phyloP scores from a whole-genome alignment of 2,329 filamentous ascomycete species.

The Penicillium crustosum region DNA sequence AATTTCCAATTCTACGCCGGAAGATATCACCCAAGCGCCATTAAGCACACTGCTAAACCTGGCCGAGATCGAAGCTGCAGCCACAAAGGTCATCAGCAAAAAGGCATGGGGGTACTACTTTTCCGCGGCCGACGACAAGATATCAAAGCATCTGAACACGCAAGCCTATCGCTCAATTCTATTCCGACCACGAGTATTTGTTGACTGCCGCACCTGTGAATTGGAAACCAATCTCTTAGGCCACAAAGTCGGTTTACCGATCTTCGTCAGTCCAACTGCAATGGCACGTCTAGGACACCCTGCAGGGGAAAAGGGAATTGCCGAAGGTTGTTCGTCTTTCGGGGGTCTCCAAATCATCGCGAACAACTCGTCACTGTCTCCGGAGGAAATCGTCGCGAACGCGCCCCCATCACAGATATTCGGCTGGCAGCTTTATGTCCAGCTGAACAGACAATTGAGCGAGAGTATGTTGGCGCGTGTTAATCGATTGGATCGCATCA shows the following conservation, averaged over 20 bases:
- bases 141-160: constrained; percentile 78
- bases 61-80: constrained; percentile 81
- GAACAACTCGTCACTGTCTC: not conserved
- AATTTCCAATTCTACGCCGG: constrained; percentile 28
- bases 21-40: constrained; percentile 45
- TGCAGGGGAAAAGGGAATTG: constrained; percentile 81
- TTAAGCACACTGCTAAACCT: constrained; percentile 76
- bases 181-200: constrained; percentile 80
- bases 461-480: not conserved
- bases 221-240: constrained; percentile 73
- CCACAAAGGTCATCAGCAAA: constrained; percentile 73
- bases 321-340: constrained; percentile 71
- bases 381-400: not conserved
- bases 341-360: constrained; percentile 79
- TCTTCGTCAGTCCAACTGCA: constrained; percentile 83
- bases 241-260: constrained; percentile 69
- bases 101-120: constrained; percentile 97
- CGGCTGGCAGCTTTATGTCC: constrained; percentile 6
- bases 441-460: not conserved
- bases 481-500: not conserved
- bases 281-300: constrained; percentile 86
- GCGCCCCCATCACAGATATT: not conserved
- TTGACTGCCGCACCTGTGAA: constrained; percentile 78
- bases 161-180: constrained; percentile 77
- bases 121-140: constrained; percentile 79